Base-by-base conservation (phyloP, 2,329 filamentous ascomycete species). In the Pseudodiploospora longispora region DNA sequence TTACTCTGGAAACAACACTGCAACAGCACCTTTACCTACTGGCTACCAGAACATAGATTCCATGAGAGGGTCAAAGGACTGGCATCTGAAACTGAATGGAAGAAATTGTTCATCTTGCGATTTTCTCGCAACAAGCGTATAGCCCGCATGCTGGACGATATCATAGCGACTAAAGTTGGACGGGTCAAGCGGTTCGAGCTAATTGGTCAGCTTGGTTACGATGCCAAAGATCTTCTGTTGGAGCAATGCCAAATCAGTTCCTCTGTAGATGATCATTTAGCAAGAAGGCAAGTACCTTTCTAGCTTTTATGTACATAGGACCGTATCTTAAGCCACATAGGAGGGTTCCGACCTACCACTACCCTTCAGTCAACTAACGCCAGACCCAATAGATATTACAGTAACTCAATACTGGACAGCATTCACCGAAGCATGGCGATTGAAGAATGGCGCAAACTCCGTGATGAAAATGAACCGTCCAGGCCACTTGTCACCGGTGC, bases 1-100 rank as follows among this genome's bases (percentile, higher is more conserved):
- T 68, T 90, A 28, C 71, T 96, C 42, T 97, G 93, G 91, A 82
- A 81, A 50, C 66, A 77, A 55, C 79, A 91, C 59, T 97, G 93
- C 63, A 64, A 68, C 43, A 65, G 65, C 32, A 69, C 72, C 44
- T 96, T 89, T 67, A 74, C 64, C 44, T 87, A 82, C 63, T 98
- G 93, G 93, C 74, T 84, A 47, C 63, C 72, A 3, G 67, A 70
- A 36, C 84, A 89, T 63, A 64, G 69, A n/a, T 69, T 89, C 38
- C 50, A 62, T 30, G 59, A 69, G 42, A 85, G 81, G 55, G 61
- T 87, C 6, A 60, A 57, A 10, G 64, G 67, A 29, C 69, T 68
- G 4, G 72, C 77, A 6, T 70, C 71, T 8, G 67, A 74, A 7
- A 78, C 84, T 27, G 69, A 85, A 54, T 98, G 93, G 93, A 90